Evolutionary conservation across 2,329 filamentous ascomycete species (phyloP), one percentile per base, ranked within the genome.

Genomic region (Stagonosporopsis tanaceti): DNA sequence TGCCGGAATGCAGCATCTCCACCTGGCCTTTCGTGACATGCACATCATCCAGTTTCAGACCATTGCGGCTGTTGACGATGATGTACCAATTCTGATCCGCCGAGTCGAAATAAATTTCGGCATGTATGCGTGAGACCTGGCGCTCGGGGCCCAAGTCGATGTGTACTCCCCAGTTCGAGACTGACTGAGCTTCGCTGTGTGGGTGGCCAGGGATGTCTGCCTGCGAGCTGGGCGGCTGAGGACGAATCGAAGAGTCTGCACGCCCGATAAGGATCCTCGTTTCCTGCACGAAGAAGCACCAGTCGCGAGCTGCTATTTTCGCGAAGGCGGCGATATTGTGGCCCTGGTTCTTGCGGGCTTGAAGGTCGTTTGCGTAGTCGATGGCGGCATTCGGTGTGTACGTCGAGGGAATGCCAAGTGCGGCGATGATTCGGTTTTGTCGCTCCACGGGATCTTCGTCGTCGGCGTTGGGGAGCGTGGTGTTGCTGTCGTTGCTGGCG

Each of bases 31-130:
- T 84, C 69, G 90, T 90, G 53, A 96, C 79, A 20, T 85, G 81
- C 47, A 80, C 79, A 59, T 92, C 91, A 74, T 99, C 92, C 22
- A 98, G 82, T 69, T 91, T 92, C 44, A 96, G 85, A 27, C 93
- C 93, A 74, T 99, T 99, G 65, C 95, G 90, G 20, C 95, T 95
- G 72, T 94, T 93, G 62, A 97, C 92, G 40, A 87, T 81, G 48
- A 99, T 85, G 69, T 89, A 89, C 95, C 95, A 99, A 59, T 85
- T 86, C 47, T 80, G 79, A 39, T 71, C 67, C 2, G 77, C 68
- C 7, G 72, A 63, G 38, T 82, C 78, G 63, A 81, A 84, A 41
- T 75, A 71, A 60, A 84, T 82, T 59, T 79, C 76, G 27, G 81
- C 81, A 60, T 84, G 81, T 22, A 81, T 67, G 41, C 81, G 75